Evolutionary conservation across 331 rosid species (phyloP).

Genomic region (Cydonia oblonga): DNA sequence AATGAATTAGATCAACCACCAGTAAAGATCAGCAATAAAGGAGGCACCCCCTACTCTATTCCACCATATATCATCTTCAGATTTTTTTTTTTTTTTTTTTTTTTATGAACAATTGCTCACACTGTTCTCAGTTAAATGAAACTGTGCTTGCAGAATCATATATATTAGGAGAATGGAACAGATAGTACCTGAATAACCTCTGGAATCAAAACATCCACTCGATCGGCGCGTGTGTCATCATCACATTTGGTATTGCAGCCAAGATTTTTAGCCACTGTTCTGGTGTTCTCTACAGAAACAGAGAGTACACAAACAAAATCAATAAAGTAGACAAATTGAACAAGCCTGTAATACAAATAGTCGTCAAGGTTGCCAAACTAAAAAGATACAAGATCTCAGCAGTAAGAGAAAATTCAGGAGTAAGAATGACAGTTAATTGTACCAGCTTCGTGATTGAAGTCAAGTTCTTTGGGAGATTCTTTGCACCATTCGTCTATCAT

Average conservation of each 20-base stretch:
- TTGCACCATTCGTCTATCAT: slow-evolving; percentile 99
- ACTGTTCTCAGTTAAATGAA: not conserved
- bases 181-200: slow-evolving; percentile 77
- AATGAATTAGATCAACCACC: not conserved
- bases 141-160: not conserved
- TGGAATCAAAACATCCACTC: slow-evolving; percentile 84
- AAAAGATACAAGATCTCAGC: not conserved
- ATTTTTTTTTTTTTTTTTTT: not conserved
- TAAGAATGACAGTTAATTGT: not conserved
- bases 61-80: not conserved
- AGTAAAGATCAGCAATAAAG: not conserved
- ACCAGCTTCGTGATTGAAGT: slow-evolving; percentile 95
- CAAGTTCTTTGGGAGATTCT: slow-evolving; percentile 98
- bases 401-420: not conserved
- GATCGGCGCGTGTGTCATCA: slow-evolving; percentile 26
- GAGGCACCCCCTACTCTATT: not conserved
- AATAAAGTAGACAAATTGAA: not conserved
- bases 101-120: not conserved
- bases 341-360: not conserved
- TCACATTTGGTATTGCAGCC: slow-evolving; percentile 52
- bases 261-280: slow-evolving; percentile 81
- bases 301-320: not conserved
- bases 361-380: not conserved
- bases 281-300: slow-evolving; percentile 65
- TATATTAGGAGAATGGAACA: not conserved